Conservation (phyloP, 2,329 filamentous ascomycete species). For the Claviceps digitariae region DNA sequence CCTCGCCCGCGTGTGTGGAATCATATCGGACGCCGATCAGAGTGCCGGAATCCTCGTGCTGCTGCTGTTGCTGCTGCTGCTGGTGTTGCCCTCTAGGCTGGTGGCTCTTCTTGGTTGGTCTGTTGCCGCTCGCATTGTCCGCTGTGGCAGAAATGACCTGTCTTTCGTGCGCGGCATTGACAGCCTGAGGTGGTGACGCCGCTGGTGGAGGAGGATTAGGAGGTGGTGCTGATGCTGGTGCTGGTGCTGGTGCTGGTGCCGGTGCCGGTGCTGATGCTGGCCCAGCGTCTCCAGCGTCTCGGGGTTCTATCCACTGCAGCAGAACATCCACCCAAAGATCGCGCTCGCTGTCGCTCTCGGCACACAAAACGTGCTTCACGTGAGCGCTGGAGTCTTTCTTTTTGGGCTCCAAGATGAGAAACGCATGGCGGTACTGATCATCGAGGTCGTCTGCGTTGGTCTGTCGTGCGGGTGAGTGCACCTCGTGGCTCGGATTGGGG, state of each 20-base stretch:
- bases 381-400: conserved; percentile 82
- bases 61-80: conserved; percentile 14
- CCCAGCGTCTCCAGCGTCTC: conserved; percentile 41
- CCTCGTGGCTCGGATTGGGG: conserved; percentile 27
- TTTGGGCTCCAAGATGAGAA: conserved; percentile 89
- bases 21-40: conserved; percentile 48
- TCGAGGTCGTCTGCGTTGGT: conserved; percentile 59
- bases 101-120: conserved; percentile 17
- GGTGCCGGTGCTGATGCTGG: conserved; percentile 1
- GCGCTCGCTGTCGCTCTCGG: conserved; percentile 83
- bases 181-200: neutral
- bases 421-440: conserved; percentile 92
- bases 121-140: conserved; percentile 12
- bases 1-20: conserved; percentile 36
- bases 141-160: conserved; percentile 19
- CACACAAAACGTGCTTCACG: conserved; percentile 87
- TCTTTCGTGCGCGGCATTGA: conserved; percentile 23
- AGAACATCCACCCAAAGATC: conserved; percentile 90
- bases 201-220: too few species aligned
- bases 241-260: too few species aligned
- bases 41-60: conserved; percentile 27
- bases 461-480: conserved; percentile 45
- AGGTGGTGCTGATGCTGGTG: neutral
- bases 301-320: conserved; percentile 74
- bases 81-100: conserved; percentile 19